These are phyloP conservation scores for Grosmannia serpens DNA, from an alignment of 2,329 filamentous ascomycete species.

Conservation along the genomic window DNA sequence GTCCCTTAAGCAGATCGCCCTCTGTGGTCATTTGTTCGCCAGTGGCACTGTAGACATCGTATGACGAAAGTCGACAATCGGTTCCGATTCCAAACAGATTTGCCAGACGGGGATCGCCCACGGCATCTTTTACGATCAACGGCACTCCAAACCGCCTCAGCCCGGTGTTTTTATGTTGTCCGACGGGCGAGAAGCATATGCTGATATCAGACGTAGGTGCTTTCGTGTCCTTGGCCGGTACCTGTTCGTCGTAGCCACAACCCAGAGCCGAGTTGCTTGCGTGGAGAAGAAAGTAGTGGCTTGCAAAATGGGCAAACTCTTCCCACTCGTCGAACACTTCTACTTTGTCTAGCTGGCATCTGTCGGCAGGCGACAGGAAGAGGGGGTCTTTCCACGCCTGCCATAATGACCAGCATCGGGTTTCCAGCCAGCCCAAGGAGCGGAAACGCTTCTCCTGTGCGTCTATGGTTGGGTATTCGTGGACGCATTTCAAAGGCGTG, in stretches of 20 bases:
- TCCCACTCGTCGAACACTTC: conserved; percentile 96
- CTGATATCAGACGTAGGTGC: not conserved
- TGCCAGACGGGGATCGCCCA: conserved; percentile 32
- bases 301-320: conserved; percentile 74
- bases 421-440: conserved; percentile 53
- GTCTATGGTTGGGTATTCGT: conserved; percentile 53
- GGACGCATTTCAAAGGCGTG: conserved; percentile 64
- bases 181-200: not conserved
- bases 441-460: conserved; percentile 59
- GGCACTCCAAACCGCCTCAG: conserved; percentile 50
- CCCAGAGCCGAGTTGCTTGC: conserved; percentile 32
- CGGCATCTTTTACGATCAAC: conserved; percentile 26
- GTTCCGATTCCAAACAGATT: conserved; percentile 33
- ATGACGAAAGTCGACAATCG: conserved; percentile 34
- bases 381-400: conserved; percentile 62
- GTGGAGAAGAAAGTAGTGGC: conserved; percentile 71
- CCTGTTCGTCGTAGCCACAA: not conserved
- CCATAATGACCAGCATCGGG: conserved; percentile 63
- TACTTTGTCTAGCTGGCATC: conserved; percentile 51
- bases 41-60: conserved; percentile 33
- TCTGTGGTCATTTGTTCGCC: not conserved
- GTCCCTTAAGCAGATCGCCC: conserved; percentile 13
- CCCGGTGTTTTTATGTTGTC: conserved; percentile 24
- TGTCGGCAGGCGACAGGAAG: conserved; percentile 51
- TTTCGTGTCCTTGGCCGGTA: too few species aligned